A percentile compares a stretch with the other conserved stretches of the same genome.
Evolutionary conservation across 2,329 filamentous ascomycete genomes (phyloP).

Genomic region (Xylaria sp.): DNA sequence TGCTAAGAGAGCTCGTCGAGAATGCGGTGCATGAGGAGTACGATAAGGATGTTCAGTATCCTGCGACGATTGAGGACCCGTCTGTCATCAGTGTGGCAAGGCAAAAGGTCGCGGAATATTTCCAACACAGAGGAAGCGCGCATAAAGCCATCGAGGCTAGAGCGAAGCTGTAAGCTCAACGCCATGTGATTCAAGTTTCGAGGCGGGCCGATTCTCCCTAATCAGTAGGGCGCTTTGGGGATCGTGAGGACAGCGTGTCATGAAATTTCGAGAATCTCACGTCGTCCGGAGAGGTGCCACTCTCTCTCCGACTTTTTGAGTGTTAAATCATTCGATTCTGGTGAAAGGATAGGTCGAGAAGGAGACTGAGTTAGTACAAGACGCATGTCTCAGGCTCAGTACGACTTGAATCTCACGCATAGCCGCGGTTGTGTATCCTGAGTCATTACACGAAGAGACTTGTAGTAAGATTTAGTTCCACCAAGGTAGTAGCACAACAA

Average conservation of each 20-base stretch:
- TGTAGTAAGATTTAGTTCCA: not conserved
- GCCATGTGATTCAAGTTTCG: not conserved
- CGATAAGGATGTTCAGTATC: constrained; percentile 76
- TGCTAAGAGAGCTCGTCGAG: constrained; percentile 84
- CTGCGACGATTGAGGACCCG: constrained; percentile 86
- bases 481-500: not conserved
- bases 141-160: constrained; percentile 59
- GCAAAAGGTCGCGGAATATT: constrained; percentile 78
- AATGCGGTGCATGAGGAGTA: constrained; percentile 80
- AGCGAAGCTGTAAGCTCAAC: constrained; percentile 57
- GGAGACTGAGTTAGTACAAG: not conserved
- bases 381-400: not conserved
- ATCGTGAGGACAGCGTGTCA: not conserved
- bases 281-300: not conserved
- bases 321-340: not conserved
- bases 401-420: not conserved
- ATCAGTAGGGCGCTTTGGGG: not conserved
- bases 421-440: not conserved
- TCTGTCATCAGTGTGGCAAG: constrained; percentile 79
- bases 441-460: not conserved
- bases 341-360: not conserved
- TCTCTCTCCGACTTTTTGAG: not conserved
- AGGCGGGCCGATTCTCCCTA: not conserved
- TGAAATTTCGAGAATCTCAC: not conserved
- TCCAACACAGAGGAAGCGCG: constrained; percentile 59